Base-by-base conservation (phyloP, 805 yeast genomes). In the Ogataea neopini region DNA sequence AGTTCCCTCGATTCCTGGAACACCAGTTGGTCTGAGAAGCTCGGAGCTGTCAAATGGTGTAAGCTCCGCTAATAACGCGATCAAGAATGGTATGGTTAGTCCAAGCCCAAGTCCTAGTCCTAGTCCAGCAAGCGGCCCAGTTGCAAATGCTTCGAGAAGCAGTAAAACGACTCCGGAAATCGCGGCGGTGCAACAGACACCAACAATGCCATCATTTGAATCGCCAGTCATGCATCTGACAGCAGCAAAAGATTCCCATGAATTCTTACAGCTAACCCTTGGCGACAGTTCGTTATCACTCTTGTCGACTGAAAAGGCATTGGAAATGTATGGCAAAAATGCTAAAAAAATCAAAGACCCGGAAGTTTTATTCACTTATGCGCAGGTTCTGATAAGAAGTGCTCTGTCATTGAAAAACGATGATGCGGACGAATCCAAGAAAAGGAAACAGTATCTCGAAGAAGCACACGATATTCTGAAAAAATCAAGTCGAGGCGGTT, bases 261-360 rank as follows among this genome's bases (percentile, higher is more conserved):
- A 52, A 20, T 54, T 52, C 18, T 35, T 56, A 22, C 48, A 47
- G 28, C 40, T 34, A 6, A 44, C 54, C 2, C 35, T 56, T 9
- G 57, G 59, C 6, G 41, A 43, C 6, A 44, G 45, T 38, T 45
- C 61, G 10, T 45, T 45, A 14, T 68, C 79, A 10, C 68, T 91
- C 52, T 43, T 61, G 3, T 53, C 67, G 3, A 51, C 60, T 8
- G 66, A 58, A 68, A 82, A 86, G 62, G 90, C 97, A 4, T 79
- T 92, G 48, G 96, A 91, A 56, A 75, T 88, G 73, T 91, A 92
- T 70, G 77, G 94, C 45, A 78, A 84, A 54, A 91, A 88, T 61
- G 96, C 95, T 4, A 84, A 84, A 57, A 87, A 84, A 59, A 80
- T 89, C 17, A 84, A 83, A 60, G 96, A 92, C 60, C 96, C 96